Evolutionary conservation across 2,329 filamentous ascomycete species (phyloP).

Genomic region (Fusarium tanahbumbuense): DNA sequence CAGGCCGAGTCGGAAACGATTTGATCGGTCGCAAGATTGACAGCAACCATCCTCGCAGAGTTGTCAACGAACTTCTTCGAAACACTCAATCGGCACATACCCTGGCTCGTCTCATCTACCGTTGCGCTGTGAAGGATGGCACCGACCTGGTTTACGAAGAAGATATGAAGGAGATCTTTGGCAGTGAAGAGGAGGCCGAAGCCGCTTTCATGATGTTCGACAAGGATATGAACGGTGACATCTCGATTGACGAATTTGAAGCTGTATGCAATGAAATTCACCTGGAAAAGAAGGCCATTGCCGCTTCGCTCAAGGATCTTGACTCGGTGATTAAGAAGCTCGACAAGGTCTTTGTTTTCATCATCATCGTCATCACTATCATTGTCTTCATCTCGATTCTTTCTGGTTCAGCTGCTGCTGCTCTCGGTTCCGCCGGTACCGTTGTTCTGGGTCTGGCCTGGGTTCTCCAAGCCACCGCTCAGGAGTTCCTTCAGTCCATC

Average conservation of each 20-base stretch:
- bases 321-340: slow-evolving; percentile 94
- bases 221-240: slow-evolving; percentile 96
- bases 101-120: slow-evolving; percentile 86
- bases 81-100: slow-evolving; percentile 81
- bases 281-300: slow-evolving; percentile 93
- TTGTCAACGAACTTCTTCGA: slow-evolving; percentile 81
- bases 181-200: slow-evolving; percentile 85
- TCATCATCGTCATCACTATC: slow-evolving; percentile 82
- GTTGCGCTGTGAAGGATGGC: slow-evolving; percentile 81
- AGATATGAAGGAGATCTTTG: slow-evolving; percentile 82
- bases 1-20: slow-evolving; percentile 87
- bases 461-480: slow-evolving; percentile 91
- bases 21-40: slow-evolving; percentile 82
- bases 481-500: slow-evolving; percentile 93
- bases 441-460: slow-evolving; percentile 90
- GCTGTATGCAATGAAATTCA: slow-evolving; percentile 94
- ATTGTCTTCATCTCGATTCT: slow-evolving; percentile 91
- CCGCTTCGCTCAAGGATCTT: slow-evolving; percentile 91
- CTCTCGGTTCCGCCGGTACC: slow-evolving; percentile 89
- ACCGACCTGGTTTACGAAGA: slow-evolving; percentile 81
- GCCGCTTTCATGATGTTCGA: slow-evolving; percentile 93
- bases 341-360: slow-evolving; percentile 87
- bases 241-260: slow-evolving; percentile 94
- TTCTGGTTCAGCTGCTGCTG: slow-evolving; percentile 88
- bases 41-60: slow-evolving; percentile 84